These are phyloP conservation scores for Haplosporangium sp. DNA, from an alignment of 371 early-diverging fungal genomes.

Conservation along the genomic window DNA sequence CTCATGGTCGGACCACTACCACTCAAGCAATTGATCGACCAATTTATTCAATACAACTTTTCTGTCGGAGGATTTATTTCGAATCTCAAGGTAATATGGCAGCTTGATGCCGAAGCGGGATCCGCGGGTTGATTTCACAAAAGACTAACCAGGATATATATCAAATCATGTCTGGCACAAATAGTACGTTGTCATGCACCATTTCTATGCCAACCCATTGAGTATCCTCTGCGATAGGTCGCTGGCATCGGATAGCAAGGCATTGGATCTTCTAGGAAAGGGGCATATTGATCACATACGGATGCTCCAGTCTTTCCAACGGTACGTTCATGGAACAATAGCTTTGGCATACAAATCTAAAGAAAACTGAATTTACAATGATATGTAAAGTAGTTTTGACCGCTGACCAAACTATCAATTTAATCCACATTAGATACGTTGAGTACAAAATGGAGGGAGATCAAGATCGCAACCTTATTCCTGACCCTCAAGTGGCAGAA, in stretches of 20 bases:
- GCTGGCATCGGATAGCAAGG: constrained; percentile 37
- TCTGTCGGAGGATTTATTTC: constrained; percentile 79
- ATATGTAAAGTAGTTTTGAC: not conserved
- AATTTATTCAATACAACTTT: constrained; percentile 80
- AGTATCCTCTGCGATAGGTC: constrained; percentile 69
- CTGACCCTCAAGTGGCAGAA: constrained; percentile 61
- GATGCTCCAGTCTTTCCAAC: constrained; percentile 80
- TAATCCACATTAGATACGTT: constrained; percentile 49
- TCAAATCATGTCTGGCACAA: not conserved
- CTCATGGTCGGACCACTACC: constrained; percentile 77
- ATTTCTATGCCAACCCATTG: constrained; percentile 88
- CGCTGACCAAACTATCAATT: constrained; percentile 3
- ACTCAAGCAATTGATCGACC: constrained; percentile 81
- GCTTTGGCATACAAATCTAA: not conserved
- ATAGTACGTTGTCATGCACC: constrained; percentile 88
- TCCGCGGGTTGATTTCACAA: not conserved
- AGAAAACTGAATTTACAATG: constrained; percentile 1
- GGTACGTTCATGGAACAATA: constrained; percentile 31
- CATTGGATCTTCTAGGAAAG: constrained; percentile 55
- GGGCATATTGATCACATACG: constrained; percentile 74
- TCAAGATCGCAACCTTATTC: too few species aligned
- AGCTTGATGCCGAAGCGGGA: too few species aligned
- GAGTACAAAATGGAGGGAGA: constrained; percentile 56
- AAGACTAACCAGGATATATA: not conserved
- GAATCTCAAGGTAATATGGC: constrained; percentile 69